phyloP scores from a whole-genome alignment of 1,284 basidiomycete species.

The Porodaedalea pini region DNA sequence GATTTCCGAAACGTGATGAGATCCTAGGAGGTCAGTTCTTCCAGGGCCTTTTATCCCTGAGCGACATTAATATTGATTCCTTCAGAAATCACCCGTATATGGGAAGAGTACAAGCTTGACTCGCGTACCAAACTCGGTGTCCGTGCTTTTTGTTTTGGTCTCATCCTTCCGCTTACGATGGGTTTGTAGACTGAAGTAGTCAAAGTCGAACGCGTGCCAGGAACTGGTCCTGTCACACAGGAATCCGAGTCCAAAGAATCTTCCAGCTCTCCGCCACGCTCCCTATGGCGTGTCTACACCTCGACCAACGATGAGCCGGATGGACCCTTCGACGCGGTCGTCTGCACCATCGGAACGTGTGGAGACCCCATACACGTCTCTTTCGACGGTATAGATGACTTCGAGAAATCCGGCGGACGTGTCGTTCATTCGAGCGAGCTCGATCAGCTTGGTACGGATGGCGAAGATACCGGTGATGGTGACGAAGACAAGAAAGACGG shows the following conservation, averaged over 20 bases:
- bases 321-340: slow-evolving; percentile 54
- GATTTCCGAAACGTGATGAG: slow-evolving; percentile 54
- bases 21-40: slow-evolving; percentile 43
- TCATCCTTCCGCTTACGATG: slow-evolving; percentile 23
- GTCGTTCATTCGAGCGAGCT: slow-evolving; percentile 21
- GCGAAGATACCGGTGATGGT: slow-evolving; percentile 21
- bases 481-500: slow-evolving; percentile 21
- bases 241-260: slow-evolving; percentile 16
- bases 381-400: slow-evolving; percentile 42
- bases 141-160: slow-evolving; percentile 14
- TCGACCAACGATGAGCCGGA: slow-evolving; percentile 42
- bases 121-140: slow-evolving; percentile 47
- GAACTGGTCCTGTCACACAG: slow-evolving; percentile 25
- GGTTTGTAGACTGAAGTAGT: slow-evolving; percentile 25
- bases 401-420: slow-evolving; percentile 18
- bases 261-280: slow-evolving; percentile 29
- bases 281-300: slow-evolving; percentile 49
- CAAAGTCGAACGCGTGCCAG: slow-evolving; percentile 26
- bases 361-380: slow-evolving; percentile 49
- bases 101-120: slow-evolving; percentile 53
- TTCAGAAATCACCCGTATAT: slow-evolving; percentile 48
- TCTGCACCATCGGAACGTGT: slow-evolving; percentile 56
- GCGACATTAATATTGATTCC: neutral
- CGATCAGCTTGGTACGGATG: slow-evolving; percentile 20
- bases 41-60: neutral